Evolutionary conservation across 2,329 filamentous ascomycete species (phyloP), one percentile per base, ranked within the genome.

Genomic region (Aureobasidium mangrovei): DNA sequence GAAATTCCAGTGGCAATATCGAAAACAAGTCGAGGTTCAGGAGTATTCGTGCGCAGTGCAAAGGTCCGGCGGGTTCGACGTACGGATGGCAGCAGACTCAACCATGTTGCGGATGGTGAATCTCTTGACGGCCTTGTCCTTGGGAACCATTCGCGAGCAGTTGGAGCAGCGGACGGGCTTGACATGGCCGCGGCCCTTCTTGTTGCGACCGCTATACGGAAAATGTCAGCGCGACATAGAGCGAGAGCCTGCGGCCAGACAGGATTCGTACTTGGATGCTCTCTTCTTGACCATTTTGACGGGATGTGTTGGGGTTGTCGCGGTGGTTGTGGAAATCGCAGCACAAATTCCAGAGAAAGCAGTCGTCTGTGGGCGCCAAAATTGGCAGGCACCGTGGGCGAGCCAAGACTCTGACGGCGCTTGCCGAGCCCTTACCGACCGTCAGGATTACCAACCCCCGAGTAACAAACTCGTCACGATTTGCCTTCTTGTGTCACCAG

Each of bases 31-130:
- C 18, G 18, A 26, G 29, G 47, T 33, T 18, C 36, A 3, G 9
- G 8, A 18, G 27, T 12, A 28, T 51, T 26, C 24, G 44, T 26
- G 47, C 31, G n/a, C 18, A 18, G 6, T 28, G 48, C 36, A 24
- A 18, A 29, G 29, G 32, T n/a, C 31, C 29, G 40, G 32, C 53
- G 55, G 63, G 57, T 57, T 57, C 56, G 63, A 88, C 91, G 71
- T 91, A 97, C 94, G 93, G 76, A 98, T 97, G 72, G 93, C 93
- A 72, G 94, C 93, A 71, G 91, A 96, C 81, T 98, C 93, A 67
- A 98, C 93, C 93, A 98, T 98, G 87, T 98, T 97, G 77, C 93
- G 87, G 83, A 98, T 87, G 80, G 93, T 98, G 84, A 98, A 98
- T 80, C 93, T 85, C 90, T 98, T 98, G 84, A 98, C 97, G 67